phyloP scores from a whole-genome alignment of 202 grass and related monocot species.

The Eragrostis tef region DNA sequence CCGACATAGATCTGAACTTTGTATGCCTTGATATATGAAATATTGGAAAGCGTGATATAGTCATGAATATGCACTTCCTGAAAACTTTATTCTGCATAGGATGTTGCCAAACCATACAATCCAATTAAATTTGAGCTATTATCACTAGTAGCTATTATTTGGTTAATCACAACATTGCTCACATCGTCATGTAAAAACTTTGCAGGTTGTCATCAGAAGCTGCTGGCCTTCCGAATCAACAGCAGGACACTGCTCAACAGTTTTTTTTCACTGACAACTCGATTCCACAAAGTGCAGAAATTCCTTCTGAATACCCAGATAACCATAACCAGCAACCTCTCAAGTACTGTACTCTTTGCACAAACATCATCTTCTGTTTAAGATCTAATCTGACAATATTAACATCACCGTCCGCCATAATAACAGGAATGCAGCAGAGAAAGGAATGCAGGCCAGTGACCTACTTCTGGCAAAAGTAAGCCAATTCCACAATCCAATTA shows the following conservation, averaged over 20 bases:
- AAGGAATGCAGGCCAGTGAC: slow-evolving; percentile 67
- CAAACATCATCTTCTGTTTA: slow-evolving; percentile 24
- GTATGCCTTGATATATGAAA: neutral
- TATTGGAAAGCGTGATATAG: neutral
- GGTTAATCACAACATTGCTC: neutral
- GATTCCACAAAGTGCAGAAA: slow-evolving; percentile 42
- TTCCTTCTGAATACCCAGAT: slow-evolving; percentile 48
- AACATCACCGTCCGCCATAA: slow-evolving; percentile 17
- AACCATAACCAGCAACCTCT: slow-evolving; percentile 55
- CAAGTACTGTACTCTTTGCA: slow-evolving; percentile 47
- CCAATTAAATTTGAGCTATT: neutral
- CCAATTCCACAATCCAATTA: slow-evolving; percentile 5
- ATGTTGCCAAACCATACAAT: too few species aligned
- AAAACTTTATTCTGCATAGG: neutral
- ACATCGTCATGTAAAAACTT: neutral
- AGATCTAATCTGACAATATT: slow-evolving; percentile 36
- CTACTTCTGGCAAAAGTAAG: slow-evolving; percentile 71
- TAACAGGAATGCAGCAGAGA: slow-evolving; percentile 71
- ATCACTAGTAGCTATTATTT: neutral
- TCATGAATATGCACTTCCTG: neutral
- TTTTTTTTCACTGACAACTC: slow-evolving; percentile 50
- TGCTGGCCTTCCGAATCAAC: slow-evolving; percentile 50
- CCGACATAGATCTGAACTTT: neutral
- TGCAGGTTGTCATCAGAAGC: slow-evolving; percentile 74
- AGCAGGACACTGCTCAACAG: slow-evolving; percentile 52